Base-by-base conservation (phyloP, 1,284 basidiomycete species). In the Trichosporon sp. region DNA sequence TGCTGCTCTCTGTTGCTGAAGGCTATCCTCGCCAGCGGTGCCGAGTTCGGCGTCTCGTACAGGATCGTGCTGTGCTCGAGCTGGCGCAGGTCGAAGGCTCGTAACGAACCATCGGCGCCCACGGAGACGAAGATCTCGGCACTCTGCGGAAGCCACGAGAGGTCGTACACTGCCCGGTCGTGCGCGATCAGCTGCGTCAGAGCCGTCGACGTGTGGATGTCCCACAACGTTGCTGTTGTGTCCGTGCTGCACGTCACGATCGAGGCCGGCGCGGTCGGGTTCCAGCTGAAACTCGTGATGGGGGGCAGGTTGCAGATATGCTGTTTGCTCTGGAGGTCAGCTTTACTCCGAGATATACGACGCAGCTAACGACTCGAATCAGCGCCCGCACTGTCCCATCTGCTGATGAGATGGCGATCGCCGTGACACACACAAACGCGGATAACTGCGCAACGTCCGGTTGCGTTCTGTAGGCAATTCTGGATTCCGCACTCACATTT, bases 51-150 rank as follows among this genome's bases (percentile, higher is more conserved):
- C 0, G 94, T 94, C 82, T 99, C 96, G 80, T 98, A 99, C 54
- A 99, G 85, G 73, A 99, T 99, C 2, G 96, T 99, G 8, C 94
- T 97, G 80, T 99, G 96, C 78, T 99, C 96, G 54, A 99, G 85
- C 71, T 90, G 92, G 37, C 96, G 88, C 62, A 99, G 82, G 80
- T 99, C 96, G 77, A 99, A 99, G 8, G 96, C 95, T 57, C 96
- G 90, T 36, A 99, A 83, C 65, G 90, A 93, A 11, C 96, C 96
- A 76, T 99, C 96, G 13, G 95, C 96, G 25, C 96, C 96, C 21
- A 99, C 96, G 14, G 92, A 95, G 33, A 98, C 95, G 79, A 99
- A 99, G 69, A 98, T 95, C 78, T 99, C 95, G 4, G 91, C 91
- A 11, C 92, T 95, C n/a, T 89, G 87, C 1, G 96, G 96, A n/a